phyloP scores from a whole-genome alignment of 106 monocot species.

The Apostasia ramifera region DNA sequence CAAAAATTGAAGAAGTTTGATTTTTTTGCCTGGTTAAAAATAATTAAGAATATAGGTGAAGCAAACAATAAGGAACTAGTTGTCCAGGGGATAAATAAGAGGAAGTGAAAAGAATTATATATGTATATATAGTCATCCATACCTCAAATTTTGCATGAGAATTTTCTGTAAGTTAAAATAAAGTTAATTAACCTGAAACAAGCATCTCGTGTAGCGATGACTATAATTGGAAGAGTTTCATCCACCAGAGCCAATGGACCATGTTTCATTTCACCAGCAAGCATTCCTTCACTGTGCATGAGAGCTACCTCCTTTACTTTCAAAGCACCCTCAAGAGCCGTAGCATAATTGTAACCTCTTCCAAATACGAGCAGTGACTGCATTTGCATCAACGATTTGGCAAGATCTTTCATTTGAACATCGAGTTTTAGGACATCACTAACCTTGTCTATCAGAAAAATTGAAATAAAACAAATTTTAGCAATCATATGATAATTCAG shows the following conservation, averaged over 20 bases:
- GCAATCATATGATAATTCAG: too few species aligned
- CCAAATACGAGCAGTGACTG: conserved; percentile 93
- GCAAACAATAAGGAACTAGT: too few species aligned
- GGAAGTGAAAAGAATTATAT: too few species aligned
- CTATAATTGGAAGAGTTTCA: conserved; percentile 90
- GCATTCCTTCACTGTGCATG: conserved; percentile 95
- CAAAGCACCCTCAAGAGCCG: conserved; percentile 90
- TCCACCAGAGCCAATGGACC: conserved; percentile 96
- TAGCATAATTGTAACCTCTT: conserved; percentile 93
- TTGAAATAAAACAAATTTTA: neutral
- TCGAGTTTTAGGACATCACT: conserved; percentile 77
- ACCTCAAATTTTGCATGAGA: too few species aligned
- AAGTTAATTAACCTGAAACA: conserved; percentile 64
- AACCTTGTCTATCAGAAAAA: conserved; percentile 39
- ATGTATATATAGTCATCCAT: too few species aligned
- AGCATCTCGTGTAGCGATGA: conserved; percentile 82
- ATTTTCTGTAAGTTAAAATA: too few species aligned
- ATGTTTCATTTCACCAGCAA: conserved; percentile 99
- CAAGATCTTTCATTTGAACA: conserved; percentile 77
- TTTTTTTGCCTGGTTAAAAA: too few species aligned
- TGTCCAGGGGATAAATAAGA: too few species aligned
- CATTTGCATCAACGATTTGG: conserved; percentile 58
- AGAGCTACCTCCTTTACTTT: conserved; percentile 97
- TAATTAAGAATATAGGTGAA: too few species aligned
- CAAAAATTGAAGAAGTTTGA: too few species aligned